Evolutionary conservation across 1,284 basidiomycete genomes (phyloP).

Genomic region (Malassezia brasiliensis): DNA sequence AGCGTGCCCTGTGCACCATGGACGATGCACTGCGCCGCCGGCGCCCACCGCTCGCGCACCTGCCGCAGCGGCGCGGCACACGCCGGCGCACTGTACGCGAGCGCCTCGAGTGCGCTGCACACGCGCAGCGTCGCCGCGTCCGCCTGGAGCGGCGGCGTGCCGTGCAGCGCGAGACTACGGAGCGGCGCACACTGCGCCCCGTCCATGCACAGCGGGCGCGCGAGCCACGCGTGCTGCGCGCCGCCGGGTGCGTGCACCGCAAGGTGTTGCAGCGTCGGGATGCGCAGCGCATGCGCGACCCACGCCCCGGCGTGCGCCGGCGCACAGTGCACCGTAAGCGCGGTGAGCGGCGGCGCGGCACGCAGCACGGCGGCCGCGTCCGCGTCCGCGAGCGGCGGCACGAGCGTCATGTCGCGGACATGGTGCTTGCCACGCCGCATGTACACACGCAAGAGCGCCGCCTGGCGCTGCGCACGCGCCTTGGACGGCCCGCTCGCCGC

Average conservation of each 20-base stretch:
- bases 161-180: background rate
- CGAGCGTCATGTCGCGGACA: background rate
- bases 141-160: conserved; percentile 8
- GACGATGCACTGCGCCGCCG: background rate
- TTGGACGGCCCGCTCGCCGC: background rate
- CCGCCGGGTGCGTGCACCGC: background rate
- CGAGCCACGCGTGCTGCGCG: conserved; percentile 9
- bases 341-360: background rate
- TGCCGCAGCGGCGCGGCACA: background rate
- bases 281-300: background rate
- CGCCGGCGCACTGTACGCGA: conserved; percentile 8
- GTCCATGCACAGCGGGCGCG: background rate
- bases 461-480: background rate
- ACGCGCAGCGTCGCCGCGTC: background rate
- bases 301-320: background rate
- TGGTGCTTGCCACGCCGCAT: background rate
- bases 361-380: background rate
- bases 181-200: background rate
- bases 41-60: background rate
- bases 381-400: conserved; percentile 3
- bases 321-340: conserved; percentile 3
- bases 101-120: background rate
- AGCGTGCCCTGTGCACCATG: conserved; percentile 3
- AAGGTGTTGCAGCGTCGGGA: background rate
- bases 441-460: background rate